Evolutionary conservation across 176 grass and related monocot species (phyloP).

Genomic region (Saccharum spontaneum): DNA sequence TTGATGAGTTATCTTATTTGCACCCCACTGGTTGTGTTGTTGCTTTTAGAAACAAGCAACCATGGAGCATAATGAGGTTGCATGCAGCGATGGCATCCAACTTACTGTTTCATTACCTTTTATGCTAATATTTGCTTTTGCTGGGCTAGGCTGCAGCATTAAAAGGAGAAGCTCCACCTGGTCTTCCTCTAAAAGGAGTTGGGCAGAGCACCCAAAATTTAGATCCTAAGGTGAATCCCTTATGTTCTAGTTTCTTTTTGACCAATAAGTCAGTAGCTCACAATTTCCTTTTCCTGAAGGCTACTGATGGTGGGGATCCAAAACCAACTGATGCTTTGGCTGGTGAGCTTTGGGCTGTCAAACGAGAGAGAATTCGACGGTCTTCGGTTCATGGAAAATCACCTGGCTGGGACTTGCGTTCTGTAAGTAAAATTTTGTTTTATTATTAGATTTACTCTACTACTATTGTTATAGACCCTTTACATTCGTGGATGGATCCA

Average conservation of each 20-base stretch:
- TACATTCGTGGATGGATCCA: not conserved
- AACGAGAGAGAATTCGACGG: constrained; percentile 83
- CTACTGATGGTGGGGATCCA: constrained; percentile 53
- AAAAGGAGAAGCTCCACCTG: constrained; percentile 79
- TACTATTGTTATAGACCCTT: not conserved
- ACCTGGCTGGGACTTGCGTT: constrained; percentile 94
- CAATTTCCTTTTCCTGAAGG: constrained; percentile 35
- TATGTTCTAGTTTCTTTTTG: constrained; percentile 29
- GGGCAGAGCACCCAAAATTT: constrained; percentile 72
- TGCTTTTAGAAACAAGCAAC: not conserved
- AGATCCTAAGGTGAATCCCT: constrained; percentile 51
- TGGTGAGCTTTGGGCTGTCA: constrained; percentile 91
- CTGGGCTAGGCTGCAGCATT: constrained; percentile 79
- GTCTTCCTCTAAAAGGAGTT: constrained; percentile 87
- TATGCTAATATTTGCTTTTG: constrained; percentile 30
- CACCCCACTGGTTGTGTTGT: not conserved
- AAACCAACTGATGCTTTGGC: constrained; percentile 96
- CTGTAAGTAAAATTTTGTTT: constrained; percentile 54
- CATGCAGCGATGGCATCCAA: not conserved
- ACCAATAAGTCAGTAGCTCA: constrained; percentile 16
- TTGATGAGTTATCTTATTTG: not conserved
- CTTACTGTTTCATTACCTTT: not conserved
- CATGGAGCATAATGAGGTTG: constrained; percentile 8
- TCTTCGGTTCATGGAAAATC: constrained; percentile 81
- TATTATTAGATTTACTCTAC: not conserved